Percentiles rank a stretch among this genome's conserved stretches.
Evolutionary conservation across 129 eudicot species (phyloP).

Genomic region (Ambrosia artemisiifolia): DNA sequence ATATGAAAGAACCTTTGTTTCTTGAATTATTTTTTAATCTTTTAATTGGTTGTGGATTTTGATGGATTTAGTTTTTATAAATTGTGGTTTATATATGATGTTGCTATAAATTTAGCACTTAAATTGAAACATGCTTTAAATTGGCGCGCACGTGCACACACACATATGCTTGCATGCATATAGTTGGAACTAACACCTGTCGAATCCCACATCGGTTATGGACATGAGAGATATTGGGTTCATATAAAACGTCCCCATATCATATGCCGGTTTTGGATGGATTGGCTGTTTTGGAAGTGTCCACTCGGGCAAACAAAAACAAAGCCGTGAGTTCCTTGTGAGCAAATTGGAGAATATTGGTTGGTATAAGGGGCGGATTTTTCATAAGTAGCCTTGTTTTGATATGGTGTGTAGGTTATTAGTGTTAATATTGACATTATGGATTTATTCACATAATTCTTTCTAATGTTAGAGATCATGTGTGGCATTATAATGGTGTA

Average conservation of each 20-base stretch:
- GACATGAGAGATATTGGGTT: too few species aligned
- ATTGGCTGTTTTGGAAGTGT: too few species aligned
- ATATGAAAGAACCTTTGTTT: background rate
- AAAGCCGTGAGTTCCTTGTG: too few species aligned
- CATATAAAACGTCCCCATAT: too few species aligned
- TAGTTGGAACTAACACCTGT: background rate
- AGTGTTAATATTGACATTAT: background rate
- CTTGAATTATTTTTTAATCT: background rate
- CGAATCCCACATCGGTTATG: too few species aligned
- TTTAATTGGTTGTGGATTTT: background rate
- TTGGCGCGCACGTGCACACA: background rate
- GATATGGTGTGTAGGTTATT: background rate
- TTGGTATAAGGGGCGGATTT: too few species aligned
- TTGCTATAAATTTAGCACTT: background rate
- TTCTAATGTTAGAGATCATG: background rate
- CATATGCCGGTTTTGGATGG: too few species aligned
- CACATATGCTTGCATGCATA: background rate
- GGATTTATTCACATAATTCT: background rate
- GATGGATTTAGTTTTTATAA: conserved; percentile 1
- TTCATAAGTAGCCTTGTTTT: background rate
- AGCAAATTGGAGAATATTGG: too few species aligned
- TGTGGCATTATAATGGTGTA: background rate
- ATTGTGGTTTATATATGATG: background rate
- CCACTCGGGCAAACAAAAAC: too few species aligned
- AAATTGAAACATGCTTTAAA: background rate